Conservation (phyloP, 2,329 filamentous ascomycete genomes). For the Arthrocladium fulminans region DNA sequence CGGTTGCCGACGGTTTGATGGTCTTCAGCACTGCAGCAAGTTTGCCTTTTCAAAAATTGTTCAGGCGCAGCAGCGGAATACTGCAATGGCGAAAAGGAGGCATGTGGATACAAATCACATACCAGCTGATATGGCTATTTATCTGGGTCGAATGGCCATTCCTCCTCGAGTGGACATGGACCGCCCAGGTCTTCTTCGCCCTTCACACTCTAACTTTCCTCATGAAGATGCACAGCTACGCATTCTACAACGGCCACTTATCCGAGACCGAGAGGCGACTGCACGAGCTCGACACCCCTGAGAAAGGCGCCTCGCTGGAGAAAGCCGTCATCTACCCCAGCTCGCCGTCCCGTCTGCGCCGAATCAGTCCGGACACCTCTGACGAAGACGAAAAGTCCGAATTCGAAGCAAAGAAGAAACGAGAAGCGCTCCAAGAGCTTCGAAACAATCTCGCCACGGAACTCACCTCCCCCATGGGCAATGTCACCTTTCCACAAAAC, state of each 20-base stretch:
- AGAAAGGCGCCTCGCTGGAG: conserved; percentile 53
- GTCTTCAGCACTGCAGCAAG: conserved; percentile 63
- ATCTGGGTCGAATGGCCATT: conserved; percentile 85
- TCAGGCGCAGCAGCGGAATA: conserved; percentile 47
- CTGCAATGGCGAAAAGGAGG: conserved; percentile 69
- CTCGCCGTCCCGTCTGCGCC: conserved; percentile 29
- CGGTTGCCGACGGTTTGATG: conserved; percentile 76
- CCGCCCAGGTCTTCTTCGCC: conserved; percentile 87
- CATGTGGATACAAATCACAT: conserved; percentile 73
- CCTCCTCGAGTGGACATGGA: conserved; percentile 86
- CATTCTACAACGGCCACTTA: conserved; percentile 95
- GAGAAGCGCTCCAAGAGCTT: conserved; percentile 54
- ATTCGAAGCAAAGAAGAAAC: conserved; percentile 25
- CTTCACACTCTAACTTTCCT: conserved; percentile 83
- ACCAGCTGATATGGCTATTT: conserved; percentile 67
- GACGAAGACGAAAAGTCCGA: conserved; percentile 24
- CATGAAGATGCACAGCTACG: conserved; percentile 99
- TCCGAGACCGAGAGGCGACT: conserved; percentile 78
- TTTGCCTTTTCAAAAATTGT: conserved; percentile 63
- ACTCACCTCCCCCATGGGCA: conserved; percentile 80
- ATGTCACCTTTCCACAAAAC: conserved; percentile 82
- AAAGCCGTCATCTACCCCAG: conserved; percentile 70
- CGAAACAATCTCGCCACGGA: conserved; percentile 84
- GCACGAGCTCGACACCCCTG: conserved; percentile 66
- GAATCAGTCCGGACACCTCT: conserved; percentile 19